Evolutionary conservation across 2,329 filamentous ascomycete genomes (phyloP), one percentile per base, ranked within the genome.

Genomic region (Fusarium nurragi): DNA sequence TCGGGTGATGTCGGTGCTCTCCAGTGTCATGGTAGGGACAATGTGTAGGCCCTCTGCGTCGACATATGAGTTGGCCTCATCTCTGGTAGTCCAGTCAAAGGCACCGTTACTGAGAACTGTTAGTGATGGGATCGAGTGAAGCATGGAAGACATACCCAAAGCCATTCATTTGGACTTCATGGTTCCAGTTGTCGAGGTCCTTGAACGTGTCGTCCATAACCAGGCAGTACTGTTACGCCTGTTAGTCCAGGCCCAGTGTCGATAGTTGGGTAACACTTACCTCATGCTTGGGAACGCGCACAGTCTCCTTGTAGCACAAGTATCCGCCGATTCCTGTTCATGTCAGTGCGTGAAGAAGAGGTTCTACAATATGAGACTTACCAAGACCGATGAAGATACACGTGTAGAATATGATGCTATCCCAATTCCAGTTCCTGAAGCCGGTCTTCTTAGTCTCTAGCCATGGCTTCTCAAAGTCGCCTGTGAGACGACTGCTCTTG

Each of bases 81-180:
- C 81, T 8, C 71, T 74, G 4, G 83, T 84, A 0, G 83, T 84
- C 82, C 81, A 83, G 73, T 85, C 83, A 70, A 85, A 85, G 26
- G 80, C 75, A 9, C 80, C 80, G 11, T 52, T 71, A 7, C 68
- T 71, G 19, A 7, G 5, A 12, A 18, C 2, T 43, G 25, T 69
- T 14, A 70, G 54, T 36, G 1, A 6, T 6, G 11, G 1, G 1
- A 21, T 3, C 2, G 0, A 8, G 18, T 8, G 11, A 18, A 3
- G 3, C 2, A 2, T 13, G 14, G 3, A 10, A 3, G 1, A 48
- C 54, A 10, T 77, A 81, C 47, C 81, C 78, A 57, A 76, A 80
- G 1, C 75, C 80, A 37, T 75, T 72, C 39, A 78, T 68, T 54
- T 76, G 67, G 1, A 82, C 76, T 63, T 84, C 81, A 53, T 80